Conservation (phyloP, 192 early-diverging fungal genomes). For the Coemansia sp. region DNA sequence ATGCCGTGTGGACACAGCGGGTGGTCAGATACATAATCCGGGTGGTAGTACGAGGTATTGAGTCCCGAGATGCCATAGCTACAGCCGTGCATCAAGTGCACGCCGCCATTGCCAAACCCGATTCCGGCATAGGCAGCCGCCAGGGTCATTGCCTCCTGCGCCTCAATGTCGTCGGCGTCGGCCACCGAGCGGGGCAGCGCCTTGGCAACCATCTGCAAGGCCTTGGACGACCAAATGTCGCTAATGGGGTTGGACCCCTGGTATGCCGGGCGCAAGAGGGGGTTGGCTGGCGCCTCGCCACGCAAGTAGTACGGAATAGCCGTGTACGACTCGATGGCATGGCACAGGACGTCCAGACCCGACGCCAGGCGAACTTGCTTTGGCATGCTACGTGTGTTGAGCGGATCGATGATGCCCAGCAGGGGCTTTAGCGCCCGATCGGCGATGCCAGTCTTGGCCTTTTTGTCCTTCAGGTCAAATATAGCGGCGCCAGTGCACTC, state of each 20-base stretch:
- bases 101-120: constrained; percentile 87
- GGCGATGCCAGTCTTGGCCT: constrained; percentile 91
- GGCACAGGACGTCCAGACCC: constrained; percentile 90
- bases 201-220: constrained; percentile 78
- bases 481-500: constrained; percentile 95
- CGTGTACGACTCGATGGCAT: constrained; percentile 91
- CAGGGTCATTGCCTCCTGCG: constrained; percentile 84
- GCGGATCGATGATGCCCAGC: constrained; percentile 86
- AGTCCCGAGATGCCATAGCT: constrained; percentile 87
- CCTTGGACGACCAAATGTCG: constrained; percentile 86
- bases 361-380: constrained; percentile 81
- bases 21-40: constrained; percentile 77
- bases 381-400: constrained; percentile 88
- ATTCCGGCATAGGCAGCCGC: constrained; percentile 91
- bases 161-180: constrained; percentile 66
- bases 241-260: constrained; percentile 93
- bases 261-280: constrained; percentile 84
- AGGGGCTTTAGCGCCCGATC: constrained; percentile 81
- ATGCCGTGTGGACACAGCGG: constrained; percentile 78
- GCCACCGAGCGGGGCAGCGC: constrained; percentile 78
- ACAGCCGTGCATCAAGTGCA: constrained; percentile 85
- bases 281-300: constrained; percentile 77
- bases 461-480: constrained; percentile 83
- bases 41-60: constrained; percentile 81
- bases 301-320: constrained; percentile 84